These are phyloP conservation scores for Coniochaeta sp. DNA, from an alignment of 2,329 filamentous ascomycete species.

Conservation along the genomic window DNA sequence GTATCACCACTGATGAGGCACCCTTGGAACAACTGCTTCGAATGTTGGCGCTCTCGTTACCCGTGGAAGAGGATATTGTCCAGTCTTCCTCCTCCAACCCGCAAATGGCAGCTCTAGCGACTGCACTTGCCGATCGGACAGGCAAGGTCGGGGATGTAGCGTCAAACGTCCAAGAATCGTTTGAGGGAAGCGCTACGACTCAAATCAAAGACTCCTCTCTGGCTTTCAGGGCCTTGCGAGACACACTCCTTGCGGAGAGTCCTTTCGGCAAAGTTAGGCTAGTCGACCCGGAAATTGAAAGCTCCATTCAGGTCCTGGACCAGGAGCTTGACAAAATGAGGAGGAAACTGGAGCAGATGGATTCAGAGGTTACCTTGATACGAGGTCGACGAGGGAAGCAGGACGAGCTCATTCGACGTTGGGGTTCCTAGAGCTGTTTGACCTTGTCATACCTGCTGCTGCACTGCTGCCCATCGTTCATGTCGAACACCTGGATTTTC, in stretches of 20 bases:
- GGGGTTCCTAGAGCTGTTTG: constrained; percentile 17
- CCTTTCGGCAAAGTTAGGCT: constrained; percentile 39
- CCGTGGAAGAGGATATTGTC: constrained; percentile 5
- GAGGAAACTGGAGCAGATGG: constrained; percentile 28
- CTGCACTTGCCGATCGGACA: constrained; percentile 29
- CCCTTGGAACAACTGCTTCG: constrained; percentile 41
- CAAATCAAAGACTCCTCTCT: constrained; percentile 38
- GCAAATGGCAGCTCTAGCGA: constrained; percentile 15
- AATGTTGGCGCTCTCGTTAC: not conserved
- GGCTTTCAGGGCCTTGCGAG: constrained; percentile 40
- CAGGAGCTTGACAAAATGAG: constrained; percentile 35
- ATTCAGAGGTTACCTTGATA: constrained; percentile 25
- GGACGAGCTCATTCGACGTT: constrained; percentile 39
- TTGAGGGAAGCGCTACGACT: constrained; percentile 33
- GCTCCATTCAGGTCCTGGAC: constrained; percentile 36
- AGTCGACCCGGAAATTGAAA: constrained; percentile 44
- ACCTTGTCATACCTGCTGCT: not conserved
- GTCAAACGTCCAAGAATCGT: constrained; percentile 37
- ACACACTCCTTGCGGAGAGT: constrained; percentile 46
- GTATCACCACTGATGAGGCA: constrained; percentile 22
- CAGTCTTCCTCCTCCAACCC: not conserved
- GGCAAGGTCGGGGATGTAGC: constrained; percentile 36
- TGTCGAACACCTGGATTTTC: not conserved
- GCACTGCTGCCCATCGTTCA: not conserved
- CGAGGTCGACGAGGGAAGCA: constrained; percentile 35